Base-by-base conservation (phyloP, 1,139 yeast species). In the Scheffersomyces cryptocercus region DNA sequence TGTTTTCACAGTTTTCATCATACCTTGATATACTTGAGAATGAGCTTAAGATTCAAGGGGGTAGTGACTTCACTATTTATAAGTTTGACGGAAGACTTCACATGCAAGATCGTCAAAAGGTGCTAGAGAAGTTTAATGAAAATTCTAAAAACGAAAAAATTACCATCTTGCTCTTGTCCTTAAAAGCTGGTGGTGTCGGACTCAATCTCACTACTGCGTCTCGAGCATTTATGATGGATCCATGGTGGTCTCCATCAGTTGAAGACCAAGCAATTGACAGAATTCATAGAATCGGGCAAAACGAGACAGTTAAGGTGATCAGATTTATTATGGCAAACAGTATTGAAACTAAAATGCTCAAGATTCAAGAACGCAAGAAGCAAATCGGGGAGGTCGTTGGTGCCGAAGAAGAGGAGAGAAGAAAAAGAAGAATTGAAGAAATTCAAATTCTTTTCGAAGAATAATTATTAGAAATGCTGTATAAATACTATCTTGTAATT, bases 141-240 rank as follows among this genome's bases (percentile, higher is more conserved):
- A 67, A 68, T 36, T 55, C 58, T 1, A 51, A 58, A 34, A 52
- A 57, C 5, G 55, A 57, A 28, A 53, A 60, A 12, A 65, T 83
- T 3, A 76, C 82, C 2, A 77, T 91, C 1, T 62, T 93, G 14
- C 67, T 91, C 15, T 65, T 93, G 30, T 87, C 96, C 1, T 68
- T 91, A 48, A 91, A 89, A 62, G 96, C 98, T 0, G 98, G 99
- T 13, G 98, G 98, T 4, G 97, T 91, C 7, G 99, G 99, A 0
- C 73, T 93, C 50, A 93, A 93, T 58, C 69, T 93, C 48, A 91
- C 96, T 0, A 81, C 85, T 38, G 97, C 98, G 0, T 85, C 88
- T 0, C 77, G 81, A 36, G 98, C 96, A 7, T 90, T 84, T 56
- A 76, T 93, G 80, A 87, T 93, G 91, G 98, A 93, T 58, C 98